A percentile compares a stretch with the other conserved stretches of the same genome.
Conservation (phyloP, 768 basidiomycete species). For the Steccherinum ochraceum region DNA sequence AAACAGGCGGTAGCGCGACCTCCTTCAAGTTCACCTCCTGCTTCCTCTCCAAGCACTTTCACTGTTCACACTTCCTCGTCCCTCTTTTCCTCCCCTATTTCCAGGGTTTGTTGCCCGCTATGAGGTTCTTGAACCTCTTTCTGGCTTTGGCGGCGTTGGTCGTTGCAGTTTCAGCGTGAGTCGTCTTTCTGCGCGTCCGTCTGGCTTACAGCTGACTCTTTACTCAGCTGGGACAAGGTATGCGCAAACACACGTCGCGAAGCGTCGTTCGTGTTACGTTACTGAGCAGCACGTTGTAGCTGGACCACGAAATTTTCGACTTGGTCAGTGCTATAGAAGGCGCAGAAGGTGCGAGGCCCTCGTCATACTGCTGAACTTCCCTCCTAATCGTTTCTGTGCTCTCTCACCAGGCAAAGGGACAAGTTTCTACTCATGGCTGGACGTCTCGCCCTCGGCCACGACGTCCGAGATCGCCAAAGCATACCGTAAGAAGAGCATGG, state of each 20-base stretch:
- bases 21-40: neutral
- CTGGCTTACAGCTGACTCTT: neutral
- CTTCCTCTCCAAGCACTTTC: neutral
- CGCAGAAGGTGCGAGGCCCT: slow-evolving; percentile 56
- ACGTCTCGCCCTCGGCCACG: slow-evolving; percentile 67
- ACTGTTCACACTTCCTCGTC: neutral
- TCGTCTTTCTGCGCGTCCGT: neutral
- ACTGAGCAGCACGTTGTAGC: slow-evolving; percentile 34
- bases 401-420: slow-evolving; percentile 63
- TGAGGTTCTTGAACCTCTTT: neutral
- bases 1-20: neutral
- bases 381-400: neutral
- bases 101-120: neutral
- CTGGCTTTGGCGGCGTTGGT: neutral
- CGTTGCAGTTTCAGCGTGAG: neutral
- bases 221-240: neutral
- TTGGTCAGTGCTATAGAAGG: slow-evolving; percentile 75
- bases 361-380: neutral
- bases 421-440: slow-evolving; percentile 95
- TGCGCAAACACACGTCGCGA: neutral
- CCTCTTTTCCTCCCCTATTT: neutral
- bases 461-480: slow-evolving; percentile 79
- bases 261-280: no score
- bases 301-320: slow-evolving; percentile 97
- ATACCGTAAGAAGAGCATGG: slow-evolving; percentile 86